phyloP scores from a whole-genome alignment of 2,329 filamentous ascomycete species.

The Paradendryphiella salina region DNA sequence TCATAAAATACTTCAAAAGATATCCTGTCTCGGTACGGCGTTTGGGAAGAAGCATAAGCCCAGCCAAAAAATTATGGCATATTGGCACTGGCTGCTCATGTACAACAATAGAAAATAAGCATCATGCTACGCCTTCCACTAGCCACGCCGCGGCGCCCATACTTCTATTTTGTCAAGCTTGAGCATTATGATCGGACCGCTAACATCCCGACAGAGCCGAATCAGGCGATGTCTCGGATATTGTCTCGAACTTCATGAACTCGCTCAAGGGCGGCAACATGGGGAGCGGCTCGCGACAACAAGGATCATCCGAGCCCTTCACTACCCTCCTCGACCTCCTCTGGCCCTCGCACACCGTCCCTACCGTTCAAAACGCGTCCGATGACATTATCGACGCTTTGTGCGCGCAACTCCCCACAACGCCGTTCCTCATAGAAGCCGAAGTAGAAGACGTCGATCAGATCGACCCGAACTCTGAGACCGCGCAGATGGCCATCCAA shows the following conservation, averaged over 20 bases:
- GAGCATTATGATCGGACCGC: constrained; percentile 14
- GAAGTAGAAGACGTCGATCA: constrained; percentile 64
- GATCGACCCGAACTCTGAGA: constrained; percentile 68
- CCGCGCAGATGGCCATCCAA: constrained; percentile 72
- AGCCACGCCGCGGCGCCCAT: constrained; percentile 39
- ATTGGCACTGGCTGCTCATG: constrained; percentile 31
- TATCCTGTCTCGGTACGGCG: constrained; percentile 36
- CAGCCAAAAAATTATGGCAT: constrained; percentile 23
- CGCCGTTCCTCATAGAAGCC: constrained; percentile 75
- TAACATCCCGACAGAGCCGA: constrained; percentile 48
- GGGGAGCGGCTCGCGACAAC: constrained; percentile 42
- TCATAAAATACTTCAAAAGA: constrained; percentile 20
- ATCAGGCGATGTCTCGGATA: constrained; percentile 69
- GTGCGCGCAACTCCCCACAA: constrained; percentile 75
- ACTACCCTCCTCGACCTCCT: constrained; percentile 87
- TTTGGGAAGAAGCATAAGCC: constrained; percentile 33
- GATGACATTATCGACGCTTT: constrained; percentile 70
- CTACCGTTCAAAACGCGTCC: constrained; percentile 71
- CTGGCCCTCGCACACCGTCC: constrained; percentile 73
- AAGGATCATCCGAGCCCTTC: constrained; percentile 63
- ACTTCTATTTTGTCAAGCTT: constrained; percentile 12
- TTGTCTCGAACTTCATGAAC: constrained; percentile 85
- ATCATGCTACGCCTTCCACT: constrained; percentile 32
- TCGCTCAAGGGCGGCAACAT: constrained; percentile 67
- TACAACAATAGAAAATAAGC: constrained; percentile 45